These are phyloP conservation scores for Nadsonia starkeyi-henricii DNA, from an alignment of 1,139 yeast genomes.

Conservation along the genomic window DNA sequence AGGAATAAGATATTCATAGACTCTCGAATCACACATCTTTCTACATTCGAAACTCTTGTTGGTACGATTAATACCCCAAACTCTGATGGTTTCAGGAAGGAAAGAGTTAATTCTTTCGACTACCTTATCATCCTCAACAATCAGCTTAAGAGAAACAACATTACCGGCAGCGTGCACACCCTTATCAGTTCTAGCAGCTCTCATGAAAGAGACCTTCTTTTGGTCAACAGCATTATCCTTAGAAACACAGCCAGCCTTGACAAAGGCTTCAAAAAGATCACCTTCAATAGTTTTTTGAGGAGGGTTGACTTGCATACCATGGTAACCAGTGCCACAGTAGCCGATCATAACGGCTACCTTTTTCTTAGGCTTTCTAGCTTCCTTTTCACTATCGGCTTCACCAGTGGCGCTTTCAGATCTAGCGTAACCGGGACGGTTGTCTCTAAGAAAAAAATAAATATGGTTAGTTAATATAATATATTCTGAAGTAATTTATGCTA, in stretches of 20 bases:
- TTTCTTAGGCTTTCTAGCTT: conserved; percentile 54
- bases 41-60: conserved; percentile 90
- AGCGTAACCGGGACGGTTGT: not conserved
- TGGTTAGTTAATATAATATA: too few relatives aligned
- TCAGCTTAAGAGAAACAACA: conserved; percentile 74
- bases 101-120: conserved; percentile 54
- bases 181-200: conserved; percentile 97
- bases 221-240: conserved; percentile 81
- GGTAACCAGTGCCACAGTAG: conserved; percentile 95
- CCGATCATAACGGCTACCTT: conserved; percentile 92
- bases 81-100: conserved; percentile 73
- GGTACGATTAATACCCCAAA: conserved; percentile 88
- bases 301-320: conserved; percentile 94
- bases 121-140: conserved; percentile 75
- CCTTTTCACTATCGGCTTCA: conserved; percentile 24
- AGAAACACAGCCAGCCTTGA: conserved; percentile 81
- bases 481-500: too few relatives aligned
- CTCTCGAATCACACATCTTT: conserved; percentile 85
- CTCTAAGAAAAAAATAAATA: not conserved
- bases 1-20: conserved; percentile 87
- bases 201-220: conserved; percentile 79
- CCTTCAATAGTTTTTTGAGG: conserved; percentile 88
- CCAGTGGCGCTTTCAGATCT: not conserved
- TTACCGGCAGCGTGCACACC: conserved; percentile 99
- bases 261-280: conserved; percentile 73